Percentiles rank a stretch among this genome's conserved stretches.
phyloP scores from a whole-genome alignment of 768 basidiomycete species.

The Fistulinella prunicolor region DNA sequence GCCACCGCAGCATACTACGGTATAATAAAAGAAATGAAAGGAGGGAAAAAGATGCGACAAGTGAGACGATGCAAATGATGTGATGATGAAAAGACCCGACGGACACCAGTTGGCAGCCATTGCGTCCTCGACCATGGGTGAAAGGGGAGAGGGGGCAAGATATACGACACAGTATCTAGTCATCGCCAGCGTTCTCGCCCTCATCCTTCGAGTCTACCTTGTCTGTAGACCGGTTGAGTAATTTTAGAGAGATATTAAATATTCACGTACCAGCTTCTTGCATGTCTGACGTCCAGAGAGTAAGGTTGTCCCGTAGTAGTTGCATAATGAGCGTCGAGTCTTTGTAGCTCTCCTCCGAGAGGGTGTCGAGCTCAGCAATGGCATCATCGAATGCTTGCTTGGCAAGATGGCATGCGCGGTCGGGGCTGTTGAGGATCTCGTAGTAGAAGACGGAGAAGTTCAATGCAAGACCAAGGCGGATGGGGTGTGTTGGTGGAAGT shows the following conservation, averaged over 20 bases:
- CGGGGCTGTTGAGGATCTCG: conserved; percentile 98
- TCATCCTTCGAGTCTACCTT: conserved; percentile 76
- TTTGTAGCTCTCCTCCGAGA: conserved; percentile 99
- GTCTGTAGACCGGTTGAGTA: conserved; percentile 42
- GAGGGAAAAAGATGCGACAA: conserved; percentile 29
- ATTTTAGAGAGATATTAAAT: conserved; percentile 19
- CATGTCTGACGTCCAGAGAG: conserved; percentile 98
- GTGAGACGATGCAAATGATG: conserved; percentile 34
- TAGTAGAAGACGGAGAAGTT: conserved; percentile 99
- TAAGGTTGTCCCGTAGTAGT: conserved; percentile 94
- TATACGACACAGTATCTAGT: conserved; percentile 52
- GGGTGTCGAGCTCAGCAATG: conserved; percentile 97
- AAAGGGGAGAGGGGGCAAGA: conserved; percentile 12
- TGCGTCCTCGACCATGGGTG: conserved; percentile 15
- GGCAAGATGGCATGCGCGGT: conserved; percentile 97
- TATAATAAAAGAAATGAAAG: conserved; percentile 35
- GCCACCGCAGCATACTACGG: conserved; percentile 33
- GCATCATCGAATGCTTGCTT: conserved; percentile 99
- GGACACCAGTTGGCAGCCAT: conserved; percentile 10
- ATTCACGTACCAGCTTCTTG: conserved; percentile 74
- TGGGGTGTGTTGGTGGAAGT: conserved; percentile 94
- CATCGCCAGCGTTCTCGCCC: conserved; percentile 60
- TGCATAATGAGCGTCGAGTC: conserved; percentile 98
- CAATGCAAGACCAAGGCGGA: conserved; percentile 95
- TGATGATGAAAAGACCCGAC: conserved; percentile 20